phyloP scores from a whole-genome alignment of 345 rosid genomes.

The Eucalyptus rudis region DNA sequence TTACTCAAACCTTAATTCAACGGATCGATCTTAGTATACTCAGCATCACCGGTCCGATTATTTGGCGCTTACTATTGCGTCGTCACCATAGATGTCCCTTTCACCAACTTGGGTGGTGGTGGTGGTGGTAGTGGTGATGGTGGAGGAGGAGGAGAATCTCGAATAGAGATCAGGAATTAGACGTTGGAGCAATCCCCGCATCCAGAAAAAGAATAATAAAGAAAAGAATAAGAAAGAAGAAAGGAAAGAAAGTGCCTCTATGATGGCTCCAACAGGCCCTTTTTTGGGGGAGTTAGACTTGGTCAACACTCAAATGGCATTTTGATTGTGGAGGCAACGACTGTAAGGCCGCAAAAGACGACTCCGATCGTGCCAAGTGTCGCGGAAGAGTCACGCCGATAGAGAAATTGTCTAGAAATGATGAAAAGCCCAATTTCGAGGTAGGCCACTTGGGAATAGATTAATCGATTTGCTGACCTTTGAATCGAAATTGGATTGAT shows the following conservation, averaged over 20 bases:
- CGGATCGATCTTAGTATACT: background rate
- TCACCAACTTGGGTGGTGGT: background rate
- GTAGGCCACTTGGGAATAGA: background rate
- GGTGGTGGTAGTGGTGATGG: background rate
- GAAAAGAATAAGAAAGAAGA: background rate
- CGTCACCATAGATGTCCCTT: background rate
- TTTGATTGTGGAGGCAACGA: background rate
- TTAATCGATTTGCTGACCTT: background rate
- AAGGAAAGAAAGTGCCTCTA: background rate
- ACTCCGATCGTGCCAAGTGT: background rate
- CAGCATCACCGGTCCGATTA: background rate
- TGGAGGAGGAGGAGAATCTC: background rate
- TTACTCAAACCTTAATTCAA: background rate
- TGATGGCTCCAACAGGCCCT: background rate
- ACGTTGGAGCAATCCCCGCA: background rate
- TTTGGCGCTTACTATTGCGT: background rate
- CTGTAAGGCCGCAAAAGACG: background rate
- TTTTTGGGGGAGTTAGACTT: background rate
- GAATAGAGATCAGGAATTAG: background rate
- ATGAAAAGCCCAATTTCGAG: background rate
- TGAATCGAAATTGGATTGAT: background rate
- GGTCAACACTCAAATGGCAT: background rate
- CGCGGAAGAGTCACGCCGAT: background rate
- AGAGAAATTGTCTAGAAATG: background rate
- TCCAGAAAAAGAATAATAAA: background rate